A percentile compares a stretch with the other conserved stretches of the same genome.
phyloP scores from a whole-genome alignment of 2,329 filamentous ascomycete genomes.

The Incumbomyces delicatus region DNA sequence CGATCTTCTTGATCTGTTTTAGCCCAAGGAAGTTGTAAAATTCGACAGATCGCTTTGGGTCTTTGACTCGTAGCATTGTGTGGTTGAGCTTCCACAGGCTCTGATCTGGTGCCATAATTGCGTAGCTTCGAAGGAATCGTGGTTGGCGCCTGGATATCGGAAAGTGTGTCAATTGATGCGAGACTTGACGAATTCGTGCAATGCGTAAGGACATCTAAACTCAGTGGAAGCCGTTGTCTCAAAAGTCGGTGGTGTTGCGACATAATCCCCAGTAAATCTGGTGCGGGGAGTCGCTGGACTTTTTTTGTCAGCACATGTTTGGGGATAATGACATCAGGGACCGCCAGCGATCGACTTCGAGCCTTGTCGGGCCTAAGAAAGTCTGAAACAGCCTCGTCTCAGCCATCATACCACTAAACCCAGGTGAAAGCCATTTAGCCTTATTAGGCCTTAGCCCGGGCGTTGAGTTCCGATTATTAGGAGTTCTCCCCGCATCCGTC shows the following conservation, averaged over 20 bases:
- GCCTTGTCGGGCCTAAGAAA: no score
- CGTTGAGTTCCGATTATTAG: not conserved
- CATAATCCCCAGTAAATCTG: no score
- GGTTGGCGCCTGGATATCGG: no score
- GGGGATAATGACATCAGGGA: no score
- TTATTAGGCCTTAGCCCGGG: no score
- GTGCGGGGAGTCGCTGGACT: no score
- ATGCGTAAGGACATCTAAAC: not conserved
- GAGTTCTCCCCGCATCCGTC: slow-evolving; percentile 2
- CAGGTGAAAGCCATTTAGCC: no score
- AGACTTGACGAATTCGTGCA: not conserved
- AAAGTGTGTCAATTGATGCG: not conserved
- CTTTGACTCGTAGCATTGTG: slow-evolving; percentile 81
- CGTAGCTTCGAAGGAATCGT: slow-evolving; percentile 5
- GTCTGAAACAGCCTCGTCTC: no score
- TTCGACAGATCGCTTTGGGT: slow-evolving; percentile 54
- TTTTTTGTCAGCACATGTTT: no score
- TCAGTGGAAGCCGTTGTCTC: not conserved
- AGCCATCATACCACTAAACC: no score
- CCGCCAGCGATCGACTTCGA: no score
- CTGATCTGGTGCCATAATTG: slow-evolving; percentile 17
- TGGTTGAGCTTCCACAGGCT: slow-evolving; percentile 57
- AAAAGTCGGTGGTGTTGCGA: no score
- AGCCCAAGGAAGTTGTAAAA: slow-evolving; percentile 93
- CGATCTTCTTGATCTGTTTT: slow-evolving; percentile 68